A percentile compares a stretch with the other conserved stretches of the same genome.
Evolutionary conservation across 1,284 basidiomycete species (phyloP).

Genomic region (Filobasidium uniguttulatum): DNA sequence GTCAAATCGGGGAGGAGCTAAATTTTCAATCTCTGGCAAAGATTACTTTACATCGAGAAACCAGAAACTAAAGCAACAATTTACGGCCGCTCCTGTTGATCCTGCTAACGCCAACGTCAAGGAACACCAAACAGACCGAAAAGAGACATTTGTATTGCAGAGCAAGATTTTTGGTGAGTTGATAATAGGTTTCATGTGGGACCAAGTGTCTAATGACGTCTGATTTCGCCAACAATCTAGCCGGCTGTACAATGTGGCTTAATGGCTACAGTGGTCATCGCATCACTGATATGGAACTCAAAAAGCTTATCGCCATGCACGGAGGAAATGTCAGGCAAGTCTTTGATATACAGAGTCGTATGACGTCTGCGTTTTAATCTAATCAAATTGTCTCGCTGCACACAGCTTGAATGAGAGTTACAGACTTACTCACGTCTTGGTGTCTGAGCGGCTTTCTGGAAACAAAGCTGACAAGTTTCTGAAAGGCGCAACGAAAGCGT

Average conservation of each 20-base stretch:
- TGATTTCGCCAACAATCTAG: background rate
- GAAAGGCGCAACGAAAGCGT: constrained; percentile 24
- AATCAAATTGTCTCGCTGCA: constrained; percentile 1
- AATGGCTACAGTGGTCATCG: constrained; percentile 35
- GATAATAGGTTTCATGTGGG: no score
- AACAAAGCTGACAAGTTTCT: constrained; percentile 35
- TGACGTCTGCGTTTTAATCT: background rate
- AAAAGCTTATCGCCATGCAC: constrained; percentile 32
- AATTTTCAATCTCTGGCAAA: constrained; percentile 7
- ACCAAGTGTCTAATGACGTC: background rate
- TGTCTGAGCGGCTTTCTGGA: constrained; percentile 29
- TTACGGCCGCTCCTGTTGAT: constrained; percentile 3
- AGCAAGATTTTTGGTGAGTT: constrained; percentile 13
- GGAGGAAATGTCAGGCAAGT: constrained; percentile 31
- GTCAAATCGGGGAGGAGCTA: constrained; percentile 12
- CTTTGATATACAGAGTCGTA: background rate
- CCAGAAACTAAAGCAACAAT: constrained; percentile 11
- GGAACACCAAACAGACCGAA: background rate
- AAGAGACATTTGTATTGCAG: constrained; percentile 4
- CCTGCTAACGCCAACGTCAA: background rate
- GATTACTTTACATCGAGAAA: constrained; percentile 6
- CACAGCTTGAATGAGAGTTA: background rate
- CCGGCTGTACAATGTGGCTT: constrained; percentile 32
- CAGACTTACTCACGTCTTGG: constrained; percentile 33
- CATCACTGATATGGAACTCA: constrained; percentile 34